Evolutionary conservation across 2,329 filamentous ascomycete species (phyloP), one percentile per base, ranked within the genome.

Genomic region (Rasamsonia emersonii): DNA sequence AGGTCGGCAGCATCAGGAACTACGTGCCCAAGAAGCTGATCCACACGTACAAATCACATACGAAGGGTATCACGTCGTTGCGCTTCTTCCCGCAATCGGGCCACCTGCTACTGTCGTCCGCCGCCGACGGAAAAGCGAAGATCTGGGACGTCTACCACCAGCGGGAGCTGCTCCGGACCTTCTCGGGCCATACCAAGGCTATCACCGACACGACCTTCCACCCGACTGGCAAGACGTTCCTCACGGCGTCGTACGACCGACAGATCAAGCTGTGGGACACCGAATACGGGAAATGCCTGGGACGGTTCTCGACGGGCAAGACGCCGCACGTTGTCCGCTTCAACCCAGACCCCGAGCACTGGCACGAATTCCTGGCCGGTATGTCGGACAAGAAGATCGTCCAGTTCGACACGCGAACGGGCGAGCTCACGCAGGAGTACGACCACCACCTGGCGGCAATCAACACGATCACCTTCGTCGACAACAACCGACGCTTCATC

Each of bases 381-480:
- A 93, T 96, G 85, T 91, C 85, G 21, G 89, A 98, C 61, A 98
- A 98, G 70, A 95, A 95, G 68, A 98, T 98, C 46, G 73, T 98
- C 24, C 91, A 98, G 54, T 98, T 93, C 60, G 91, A 98, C 59
- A 88, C 79, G 2, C 76, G 93, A 17, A 78, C 79, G 5, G 77
- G 76, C 44, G 78, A 93, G 49, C 72, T 91, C 37, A 83, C 94
- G 9, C 93, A 98, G 54, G 91, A 96, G 65, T 98, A 98, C 63
- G 89, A 98, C 54, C 91, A 98, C 59, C 91, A 98, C 58, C 67
- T 98, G 40, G 91, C 86, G n/a, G 86, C 91, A 15, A 81, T 98
- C 67, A 98, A 98, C 64, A 96, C 91, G 7, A 85, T 98, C 45
- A 91, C 85, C 4, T 98, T 96, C 59, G 86, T 93, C 44, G 91